Percentiles rank a stretch among this genome's conserved stretches.
These are phyloP conservation scores for Scheffersomyces coipomensis DNA, from an alignment of 805 yeast genomes.

Conservation along the genomic window DNA sequence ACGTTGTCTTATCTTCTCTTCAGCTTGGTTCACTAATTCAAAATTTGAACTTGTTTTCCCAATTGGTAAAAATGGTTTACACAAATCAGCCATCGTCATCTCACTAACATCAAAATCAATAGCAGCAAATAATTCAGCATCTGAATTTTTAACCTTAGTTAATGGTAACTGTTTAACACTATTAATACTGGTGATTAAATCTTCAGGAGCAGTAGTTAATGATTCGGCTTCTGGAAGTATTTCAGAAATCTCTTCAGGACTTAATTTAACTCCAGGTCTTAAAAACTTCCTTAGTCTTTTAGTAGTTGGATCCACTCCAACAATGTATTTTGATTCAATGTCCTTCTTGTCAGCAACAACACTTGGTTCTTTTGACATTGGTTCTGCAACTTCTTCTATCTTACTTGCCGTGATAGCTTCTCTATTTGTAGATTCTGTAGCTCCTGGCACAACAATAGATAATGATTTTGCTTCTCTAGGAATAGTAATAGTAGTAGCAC, in stretches of 20 bases:
- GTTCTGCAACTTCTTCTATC: slow-evolving; percentile 5
- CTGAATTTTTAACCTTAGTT: slow-evolving; percentile 36
- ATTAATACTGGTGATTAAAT: slow-evolving; percentile 27
- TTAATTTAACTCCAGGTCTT: slow-evolving; percentile 4
- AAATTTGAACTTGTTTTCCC: slow-evolving; percentile 64
- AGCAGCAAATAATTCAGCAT: slow-evolving; percentile 35
- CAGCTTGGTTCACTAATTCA: slow-evolving; percentile 54
- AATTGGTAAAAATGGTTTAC: slow-evolving; percentile 65
- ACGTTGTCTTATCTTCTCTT: slow-evolving; percentile 19
- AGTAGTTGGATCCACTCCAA: slow-evolving; percentile 31
- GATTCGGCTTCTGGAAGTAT: slow-evolving; percentile 5
- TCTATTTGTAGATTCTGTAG: slow-evolving; percentile 7
- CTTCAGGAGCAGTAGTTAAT: slow-evolving; percentile 10
- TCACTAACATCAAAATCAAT: slow-evolving; percentile 50
- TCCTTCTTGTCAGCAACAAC: slow-evolving; percentile 3
- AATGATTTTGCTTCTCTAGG: slow-evolving; percentile 6
- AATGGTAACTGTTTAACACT: slow-evolving; percentile 30
- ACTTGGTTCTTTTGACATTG: slow-evolving; percentile 5
- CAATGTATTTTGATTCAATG: slow-evolving; percentile 18
- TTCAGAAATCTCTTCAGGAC: slow-evolving; percentile 10
- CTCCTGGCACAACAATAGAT: slow-evolving; percentile 2
- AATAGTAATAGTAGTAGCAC: slow-evolving; percentile 7
- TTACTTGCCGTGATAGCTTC: slow-evolving; percentile 3
- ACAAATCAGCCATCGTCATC: slow-evolving; percentile 68
- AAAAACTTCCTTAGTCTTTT: slow-evolving; percentile 28